phyloP scores from a whole-genome alignment of 495 filamentous ascomycete species.

The Annulohypoxylon maeteangense region DNA sequence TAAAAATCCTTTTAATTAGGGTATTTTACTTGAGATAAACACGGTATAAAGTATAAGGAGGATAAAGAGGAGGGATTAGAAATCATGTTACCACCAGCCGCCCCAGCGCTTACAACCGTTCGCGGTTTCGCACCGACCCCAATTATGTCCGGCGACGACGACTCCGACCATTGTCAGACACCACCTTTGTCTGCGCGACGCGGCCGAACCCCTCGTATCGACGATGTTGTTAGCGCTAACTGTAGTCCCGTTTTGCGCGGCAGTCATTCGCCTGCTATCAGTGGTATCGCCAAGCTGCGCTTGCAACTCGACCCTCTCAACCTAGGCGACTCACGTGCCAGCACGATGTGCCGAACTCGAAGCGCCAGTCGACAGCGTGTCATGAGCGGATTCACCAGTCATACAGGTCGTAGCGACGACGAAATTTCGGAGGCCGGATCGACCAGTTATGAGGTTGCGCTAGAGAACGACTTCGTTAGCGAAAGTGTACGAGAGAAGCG shows the following conservation, averaged over 20 bases:
- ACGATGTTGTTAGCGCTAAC: conserved; percentile 67
- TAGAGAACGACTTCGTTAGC: conserved; percentile 89
- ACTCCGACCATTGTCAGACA: conserved; percentile 71
- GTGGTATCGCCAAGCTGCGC: conserved; percentile 82
- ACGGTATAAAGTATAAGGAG: conserved; percentile 53
- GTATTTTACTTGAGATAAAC: conserved; percentile 35
- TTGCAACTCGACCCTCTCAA: conserved; percentile 74
- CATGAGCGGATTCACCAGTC: conserved; percentile 47
- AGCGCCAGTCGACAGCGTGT: conserved; percentile 48
- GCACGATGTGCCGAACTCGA: conserved; percentile 57
- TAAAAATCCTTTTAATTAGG: conserved; percentile 17
- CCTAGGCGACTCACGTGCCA: conserved; percentile 62
- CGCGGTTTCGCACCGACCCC: conserved; percentile 80
- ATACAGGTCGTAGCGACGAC: conserved; percentile 52
- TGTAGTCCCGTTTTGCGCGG: conserved; percentile 71
- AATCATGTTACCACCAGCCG: conserved; percentile 57
- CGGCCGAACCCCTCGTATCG: conserved; percentile 48
- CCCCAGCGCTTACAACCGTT: conserved; percentile 75
- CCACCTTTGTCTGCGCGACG: conserved; percentile 51
- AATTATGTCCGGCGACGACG: conserved; percentile 84
- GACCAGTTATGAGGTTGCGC: conserved; percentile 84
- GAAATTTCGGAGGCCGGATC: conserved; percentile 57
- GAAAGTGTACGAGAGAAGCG: conserved; percentile 65
- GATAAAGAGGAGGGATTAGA: conserved; percentile 52
- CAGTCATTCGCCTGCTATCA: conserved; percentile 61